These are phyloP conservation scores for Coemansia sp. DNA, from an alignment of 192 early-diverging fungal genomes.

Conservation along the genomic window DNA sequence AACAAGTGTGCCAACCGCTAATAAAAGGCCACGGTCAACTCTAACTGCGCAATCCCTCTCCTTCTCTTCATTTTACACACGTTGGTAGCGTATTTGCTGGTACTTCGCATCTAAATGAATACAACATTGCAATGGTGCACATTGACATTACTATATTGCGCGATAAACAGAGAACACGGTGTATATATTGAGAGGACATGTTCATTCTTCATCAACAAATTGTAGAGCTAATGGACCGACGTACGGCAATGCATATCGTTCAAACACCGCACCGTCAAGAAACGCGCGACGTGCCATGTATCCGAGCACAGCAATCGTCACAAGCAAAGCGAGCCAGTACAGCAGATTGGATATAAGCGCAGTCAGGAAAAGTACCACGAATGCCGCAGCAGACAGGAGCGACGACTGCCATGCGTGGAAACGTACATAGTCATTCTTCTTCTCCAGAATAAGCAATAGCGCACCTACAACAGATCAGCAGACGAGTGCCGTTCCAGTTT, in stretches of 20 bases:
- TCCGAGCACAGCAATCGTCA: constrained; percentile 4
- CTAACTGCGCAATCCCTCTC: background rate
- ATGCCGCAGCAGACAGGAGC: constrained; percentile 33
- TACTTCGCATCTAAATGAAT: background rate
- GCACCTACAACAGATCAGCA: constrained; percentile 51
- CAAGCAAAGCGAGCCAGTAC: constrained; percentile 46
- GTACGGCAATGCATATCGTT: constrained; percentile 69
- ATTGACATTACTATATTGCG: background rate
- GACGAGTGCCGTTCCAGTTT: too few relatives aligned
- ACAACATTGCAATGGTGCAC: too few relatives aligned
- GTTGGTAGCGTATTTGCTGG: constrained; percentile 11
- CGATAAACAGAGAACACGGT: background rate
- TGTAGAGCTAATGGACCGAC: constrained; percentile 62
- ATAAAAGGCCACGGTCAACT: background rate
- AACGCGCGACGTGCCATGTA: constrained; percentile 65
- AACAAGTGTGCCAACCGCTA: constrained; percentile 11
- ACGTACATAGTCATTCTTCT: constrained; percentile 67
- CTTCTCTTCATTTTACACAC: too few relatives aligned
- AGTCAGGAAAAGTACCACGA: constrained; percentile 29
- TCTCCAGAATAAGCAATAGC: constrained; percentile 71
- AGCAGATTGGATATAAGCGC: constrained; percentile 39
- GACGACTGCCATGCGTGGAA: constrained; percentile 59
- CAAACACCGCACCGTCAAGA: constrained; percentile 65
- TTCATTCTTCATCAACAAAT: constrained; percentile 70
- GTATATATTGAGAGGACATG: background rate